Conservation (phyloP, 345 rosid species). For the Clausena lansium region DNA sequence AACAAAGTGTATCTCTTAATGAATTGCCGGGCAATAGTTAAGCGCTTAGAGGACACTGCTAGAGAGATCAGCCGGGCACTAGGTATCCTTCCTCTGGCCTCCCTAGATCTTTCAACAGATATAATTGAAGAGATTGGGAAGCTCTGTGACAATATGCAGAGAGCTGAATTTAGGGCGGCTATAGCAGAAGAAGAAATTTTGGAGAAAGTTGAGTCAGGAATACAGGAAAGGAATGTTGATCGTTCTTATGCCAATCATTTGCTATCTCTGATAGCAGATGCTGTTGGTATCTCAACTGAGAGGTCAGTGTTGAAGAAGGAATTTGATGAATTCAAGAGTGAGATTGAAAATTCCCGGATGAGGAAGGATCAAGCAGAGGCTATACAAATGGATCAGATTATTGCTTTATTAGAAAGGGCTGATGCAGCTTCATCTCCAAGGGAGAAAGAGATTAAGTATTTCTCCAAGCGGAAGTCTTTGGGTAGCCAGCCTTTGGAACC, state of each 20-base stretch:
- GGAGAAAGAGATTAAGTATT: conserved; percentile 59
- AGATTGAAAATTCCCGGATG: conserved; percentile 56
- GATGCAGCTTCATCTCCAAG: conserved; percentile 57
- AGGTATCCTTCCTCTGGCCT: conserved; percentile 54
- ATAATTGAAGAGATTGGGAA: conserved; percentile 39
- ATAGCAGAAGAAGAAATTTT: conserved; percentile 59
- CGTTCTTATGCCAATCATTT: conserved; percentile 60
- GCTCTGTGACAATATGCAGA: conserved; percentile 46
- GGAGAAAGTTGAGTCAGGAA: conserved; percentile 62
- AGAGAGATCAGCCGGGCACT: conserved; percentile 56
- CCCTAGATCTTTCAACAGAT: conserved; percentile 48
- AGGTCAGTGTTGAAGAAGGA: conserved; percentile 48
- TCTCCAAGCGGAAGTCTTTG: conserved; percentile 51
- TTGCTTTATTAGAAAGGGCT: conserved; percentile 64
- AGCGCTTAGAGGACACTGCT: conserved; percentile 33
- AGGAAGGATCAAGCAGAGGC: conserved; percentile 68
- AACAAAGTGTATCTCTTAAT: conserved; percentile 63
- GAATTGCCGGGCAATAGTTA: conserved; percentile 48
- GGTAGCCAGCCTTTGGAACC: conserved; percentile 67
- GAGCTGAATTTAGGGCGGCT: conserved; percentile 58
- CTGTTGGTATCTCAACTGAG: conserved; percentile 56
- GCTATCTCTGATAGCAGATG: conserved; percentile 53
- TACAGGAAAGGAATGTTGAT: conserved; percentile 60
- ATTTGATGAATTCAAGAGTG: conserved; percentile 60
- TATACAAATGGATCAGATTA: conserved; percentile 76